These are phyloP conservation scores for Macadamia tetraphylla DNA, from an alignment of 164 flowering plant genomes.

Conservation along the genomic window DNA sequence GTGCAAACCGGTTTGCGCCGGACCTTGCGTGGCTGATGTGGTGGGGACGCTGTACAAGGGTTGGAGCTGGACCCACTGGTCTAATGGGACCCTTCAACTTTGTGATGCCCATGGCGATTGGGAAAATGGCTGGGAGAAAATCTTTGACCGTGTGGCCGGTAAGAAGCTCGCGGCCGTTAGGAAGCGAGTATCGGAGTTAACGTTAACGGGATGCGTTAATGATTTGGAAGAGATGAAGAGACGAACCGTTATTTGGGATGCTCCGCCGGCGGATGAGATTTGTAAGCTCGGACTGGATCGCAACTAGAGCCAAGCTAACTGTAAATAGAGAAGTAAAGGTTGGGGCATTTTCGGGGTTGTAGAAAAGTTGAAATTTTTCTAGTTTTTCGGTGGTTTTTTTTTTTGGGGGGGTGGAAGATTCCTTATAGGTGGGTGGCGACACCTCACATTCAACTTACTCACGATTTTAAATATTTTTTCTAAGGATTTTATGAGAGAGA, in stretches of 20 bases:
- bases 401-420: too few species aligned
- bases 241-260: constrained; percentile 46
- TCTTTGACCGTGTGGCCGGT: constrained; percentile 62
- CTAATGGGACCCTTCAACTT: constrained; percentile 43
- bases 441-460: too few species aligned
- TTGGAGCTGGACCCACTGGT: constrained; percentile 91
- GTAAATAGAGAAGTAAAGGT: too few species aligned
- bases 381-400: too few species aligned
- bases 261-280: constrained; percentile 49
- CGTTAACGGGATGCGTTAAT: constrained; percentile 38
- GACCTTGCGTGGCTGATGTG: constrained; percentile 51
- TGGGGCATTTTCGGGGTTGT: neutral
- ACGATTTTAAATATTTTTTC: too few species aligned
- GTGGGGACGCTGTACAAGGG: constrained; percentile 36
- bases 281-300: constrained; percentile 48
- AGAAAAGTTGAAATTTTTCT: neutral
- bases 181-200: constrained; percentile 30
- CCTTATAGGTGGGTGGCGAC: too few species aligned
- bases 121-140: constrained; percentile 76
- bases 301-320: neutral
- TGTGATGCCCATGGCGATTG: constrained; percentile 74
- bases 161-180: constrained; percentile 36
- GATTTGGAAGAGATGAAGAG: constrained; percentile 56
- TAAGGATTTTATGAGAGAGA: too few species aligned
- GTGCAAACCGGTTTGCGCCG: constrained; percentile 55